Evolutionary conservation across 768 basidiomycete species (phyloP).

Genomic region (Rhodotorula sphaerocarpa): DNA sequence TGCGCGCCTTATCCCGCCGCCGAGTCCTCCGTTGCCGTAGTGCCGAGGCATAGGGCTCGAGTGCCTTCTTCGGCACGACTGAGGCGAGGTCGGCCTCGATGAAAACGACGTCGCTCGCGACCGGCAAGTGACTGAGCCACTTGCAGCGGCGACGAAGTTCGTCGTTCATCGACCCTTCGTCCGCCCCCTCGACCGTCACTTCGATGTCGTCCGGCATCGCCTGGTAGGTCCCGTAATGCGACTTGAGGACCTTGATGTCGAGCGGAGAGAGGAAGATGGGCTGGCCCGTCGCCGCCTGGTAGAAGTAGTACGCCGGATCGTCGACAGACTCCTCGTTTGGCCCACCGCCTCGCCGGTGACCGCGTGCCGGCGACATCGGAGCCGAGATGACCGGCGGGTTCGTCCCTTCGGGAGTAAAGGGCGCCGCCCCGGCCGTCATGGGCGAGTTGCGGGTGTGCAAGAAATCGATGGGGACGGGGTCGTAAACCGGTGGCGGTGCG

Average conservation of each 20-base stretch:
- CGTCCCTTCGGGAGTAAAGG: background rate
- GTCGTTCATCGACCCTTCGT: constrained; percentile 58
- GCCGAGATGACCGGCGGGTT: constrained; percentile 10
- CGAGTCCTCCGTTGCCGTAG: constrained; percentile 65
- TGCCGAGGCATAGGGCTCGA: constrained; percentile 75
- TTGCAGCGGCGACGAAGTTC: constrained; percentile 91
- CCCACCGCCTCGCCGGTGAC: background rate
- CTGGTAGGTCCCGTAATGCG: constrained; percentile 70
- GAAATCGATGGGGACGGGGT: constrained; percentile 14
- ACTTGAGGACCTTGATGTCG: constrained; percentile 83
- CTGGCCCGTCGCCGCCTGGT: constrained; percentile 84
- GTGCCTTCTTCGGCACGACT: constrained; percentile 59
- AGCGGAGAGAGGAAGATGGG: constrained; percentile 90
- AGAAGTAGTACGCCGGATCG: constrained; percentile 74
- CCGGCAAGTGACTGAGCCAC: constrained; percentile 84
- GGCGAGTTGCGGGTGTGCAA: constrained; percentile 3
- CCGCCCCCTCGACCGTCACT: constrained; percentile 60
- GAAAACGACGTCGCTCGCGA: constrained; percentile 86
- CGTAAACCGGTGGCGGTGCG: constrained; percentile 2
- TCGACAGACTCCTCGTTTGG: constrained; percentile 46
- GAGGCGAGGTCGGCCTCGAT: constrained; percentile 73
- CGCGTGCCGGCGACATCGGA: background rate
- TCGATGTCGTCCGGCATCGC: constrained; percentile 75
- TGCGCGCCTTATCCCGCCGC: constrained; percentile 70
- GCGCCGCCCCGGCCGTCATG: background rate